phyloP scores from a whole-genome alignment of 345 rosid species.

The Rubroshorea leprosula region DNA sequence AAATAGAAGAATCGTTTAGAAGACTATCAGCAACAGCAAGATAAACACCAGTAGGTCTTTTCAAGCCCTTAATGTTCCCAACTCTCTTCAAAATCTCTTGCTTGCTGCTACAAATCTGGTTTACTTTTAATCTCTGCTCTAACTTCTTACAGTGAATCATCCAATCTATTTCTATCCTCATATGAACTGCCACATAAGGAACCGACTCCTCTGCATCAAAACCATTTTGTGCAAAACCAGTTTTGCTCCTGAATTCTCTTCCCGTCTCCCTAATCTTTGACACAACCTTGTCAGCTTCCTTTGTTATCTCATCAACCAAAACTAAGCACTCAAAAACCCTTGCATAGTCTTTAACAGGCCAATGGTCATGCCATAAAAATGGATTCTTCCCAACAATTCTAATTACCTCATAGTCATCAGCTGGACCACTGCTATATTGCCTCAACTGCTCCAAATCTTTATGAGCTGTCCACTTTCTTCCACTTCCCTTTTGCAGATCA shows the following conservation, averaged over 20 bases:
- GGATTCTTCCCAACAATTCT: conserved; percentile 78
- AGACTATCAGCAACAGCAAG: conserved; percentile 88
- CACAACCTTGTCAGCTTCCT: conserved; percentile 76
- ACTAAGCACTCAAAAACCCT: conserved; percentile 78
- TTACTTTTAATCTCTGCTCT: conserved; percentile 54
- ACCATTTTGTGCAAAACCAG: conserved; percentile 11
- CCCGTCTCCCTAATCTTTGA: conserved; percentile 62
- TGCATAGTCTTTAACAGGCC: conserved; percentile 91
- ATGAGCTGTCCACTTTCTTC: conserved; percentile 84
- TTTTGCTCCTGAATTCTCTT: conserved; percentile 22
- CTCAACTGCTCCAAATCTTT: conserved; percentile 75
- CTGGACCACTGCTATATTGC: conserved; percentile 27
- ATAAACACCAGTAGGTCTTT: conserved; percentile 56
- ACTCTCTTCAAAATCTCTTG: conserved; percentile 70
- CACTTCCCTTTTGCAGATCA: conserved; percentile 85
- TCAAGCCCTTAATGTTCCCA: conserved; percentile 47
- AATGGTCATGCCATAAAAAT: conserved; percentile 97
- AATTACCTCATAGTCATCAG: conserved; percentile 59
- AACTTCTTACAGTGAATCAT: conserved; percentile 95
- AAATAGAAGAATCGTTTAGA: conserved; percentile 64
- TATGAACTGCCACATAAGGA: conserved; percentile 80
- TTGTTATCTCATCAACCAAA: conserved; percentile 61
- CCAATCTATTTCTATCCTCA: conserved; percentile 99
- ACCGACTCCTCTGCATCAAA: conserved; percentile 7
- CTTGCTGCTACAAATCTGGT: conserved; percentile 85